phyloP scores from a whole-genome alignment of 2,329 filamentous ascomycete genomes.

The Hymenoscyphus infarciens region DNA sequence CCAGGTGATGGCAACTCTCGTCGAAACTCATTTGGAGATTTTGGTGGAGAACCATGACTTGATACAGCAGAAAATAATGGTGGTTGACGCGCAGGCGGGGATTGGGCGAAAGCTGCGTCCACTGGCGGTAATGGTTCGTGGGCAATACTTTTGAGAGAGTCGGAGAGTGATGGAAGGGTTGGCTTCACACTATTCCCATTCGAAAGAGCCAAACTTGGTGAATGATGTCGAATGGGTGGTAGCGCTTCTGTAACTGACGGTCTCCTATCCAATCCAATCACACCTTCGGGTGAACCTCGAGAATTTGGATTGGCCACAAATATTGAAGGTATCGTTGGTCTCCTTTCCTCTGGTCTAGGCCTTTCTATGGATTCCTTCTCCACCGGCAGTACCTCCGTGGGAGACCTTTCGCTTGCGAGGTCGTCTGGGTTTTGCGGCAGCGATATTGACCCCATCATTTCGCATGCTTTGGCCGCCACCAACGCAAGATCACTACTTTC shows the following conservation, averaged over 20 bases:
- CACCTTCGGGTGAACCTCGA: constrained; percentile 18
- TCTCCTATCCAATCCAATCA: constrained; percentile 21
- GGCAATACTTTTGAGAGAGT: constrained; percentile 31
- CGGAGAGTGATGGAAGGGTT: constrained; percentile 33
- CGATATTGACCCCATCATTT: constrained; percentile 5
- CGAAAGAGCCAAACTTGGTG: constrained; percentile 27
- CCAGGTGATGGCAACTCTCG: constrained; percentile 41
- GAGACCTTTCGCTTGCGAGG: neutral
- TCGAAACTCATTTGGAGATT: constrained; percentile 37
- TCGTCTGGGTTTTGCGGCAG: constrained; percentile 4
- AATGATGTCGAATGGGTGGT: constrained; percentile 30
- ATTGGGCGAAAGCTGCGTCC: constrained; percentile 29
- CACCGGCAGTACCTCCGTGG: neutral
- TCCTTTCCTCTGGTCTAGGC: constrained; percentile 13
- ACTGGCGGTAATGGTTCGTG: constrained; percentile 24
- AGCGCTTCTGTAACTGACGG: constrained; percentile 26
- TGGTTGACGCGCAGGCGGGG: constrained; percentile 28
- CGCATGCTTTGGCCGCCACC: constrained; percentile 12
- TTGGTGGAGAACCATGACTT: constrained; percentile 31
- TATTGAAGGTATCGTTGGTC: constrained; percentile 25
- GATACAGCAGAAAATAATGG: constrained; percentile 25
- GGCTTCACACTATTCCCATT: constrained; percentile 24
- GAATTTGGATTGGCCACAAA: constrained; percentile 9
- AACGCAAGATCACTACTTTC: constrained; percentile 4
- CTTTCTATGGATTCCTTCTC: neutral